phyloP scores from a whole-genome alignment of 2,329 filamentous ascomycete genomes.

The Gnomoniopsis smithogilvyi region DNA sequence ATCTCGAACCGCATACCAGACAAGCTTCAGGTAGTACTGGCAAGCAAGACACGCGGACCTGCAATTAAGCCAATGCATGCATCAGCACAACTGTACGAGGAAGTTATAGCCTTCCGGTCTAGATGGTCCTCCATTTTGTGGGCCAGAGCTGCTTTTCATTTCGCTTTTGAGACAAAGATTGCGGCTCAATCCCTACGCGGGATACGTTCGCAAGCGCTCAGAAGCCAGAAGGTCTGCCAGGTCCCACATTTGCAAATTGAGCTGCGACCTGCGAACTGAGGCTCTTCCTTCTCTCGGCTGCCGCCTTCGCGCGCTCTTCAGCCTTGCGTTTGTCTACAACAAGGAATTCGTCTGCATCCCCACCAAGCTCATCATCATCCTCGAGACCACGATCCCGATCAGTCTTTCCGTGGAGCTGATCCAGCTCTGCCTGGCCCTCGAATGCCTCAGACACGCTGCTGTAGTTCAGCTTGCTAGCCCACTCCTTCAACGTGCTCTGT shows the following conservation, averaged over 20 bases:
- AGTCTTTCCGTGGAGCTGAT: neutral
- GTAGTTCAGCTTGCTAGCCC: neutral
- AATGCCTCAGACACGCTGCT: slow-evolving; percentile 14
- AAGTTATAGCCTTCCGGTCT: too few relatives aligned
- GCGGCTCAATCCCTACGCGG: too few relatives aligned
- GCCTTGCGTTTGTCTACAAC: slow-evolving; percentile 1
- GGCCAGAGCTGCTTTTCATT: too few relatives aligned
- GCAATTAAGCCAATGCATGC: too few relatives aligned
- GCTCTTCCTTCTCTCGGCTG: neutral
- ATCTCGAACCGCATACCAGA: too few relatives aligned
- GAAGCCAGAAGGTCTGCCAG: neutral
- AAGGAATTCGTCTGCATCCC: slow-evolving; percentile 6
- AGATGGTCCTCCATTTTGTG: too few relatives aligned
- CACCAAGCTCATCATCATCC: neutral
- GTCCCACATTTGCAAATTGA: slow-evolving; percentile 1
- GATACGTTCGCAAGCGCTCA: too few relatives aligned
- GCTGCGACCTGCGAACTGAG: slow-evolving; percentile 4
- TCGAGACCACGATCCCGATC: neutral
- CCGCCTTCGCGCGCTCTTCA: neutral
- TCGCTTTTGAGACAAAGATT: too few relatives aligned
- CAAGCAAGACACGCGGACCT: too few relatives aligned
- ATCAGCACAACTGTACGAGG: too few relatives aligned
- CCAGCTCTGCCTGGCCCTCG: slow-evolving; percentile 7
- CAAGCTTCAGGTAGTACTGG: too few relatives aligned
- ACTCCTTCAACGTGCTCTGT: neutral